Base-by-base conservation (phyloP, 495 filamentous ascomycete species). In the Antarctomyces pellizariae region DNA sequence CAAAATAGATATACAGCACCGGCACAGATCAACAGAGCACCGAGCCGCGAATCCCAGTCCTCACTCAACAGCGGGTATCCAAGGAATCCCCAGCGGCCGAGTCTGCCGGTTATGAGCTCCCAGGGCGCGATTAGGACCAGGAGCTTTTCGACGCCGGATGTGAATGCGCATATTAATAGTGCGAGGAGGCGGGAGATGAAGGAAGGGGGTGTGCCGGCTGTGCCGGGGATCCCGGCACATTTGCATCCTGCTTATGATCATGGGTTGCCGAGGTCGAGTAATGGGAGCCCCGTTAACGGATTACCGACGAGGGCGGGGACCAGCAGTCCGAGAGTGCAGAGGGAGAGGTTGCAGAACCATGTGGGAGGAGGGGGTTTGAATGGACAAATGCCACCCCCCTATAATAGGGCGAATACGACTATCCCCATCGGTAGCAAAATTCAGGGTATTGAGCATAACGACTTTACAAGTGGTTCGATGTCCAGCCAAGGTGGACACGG, bases 1-100 rank as follows among this genome's bases (percentile, higher is more conserved):
- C 57, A 50, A 32, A 74, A 73, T 44, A 70, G 78, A 19, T 83
- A 76, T 38, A 91, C 86, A 2, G 80, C 84, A 3, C 84, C 83
- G 12, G 79, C 76, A 6, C n/a, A n/a, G n/a, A 64, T 80, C 54
- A 71, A 71, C 19, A 67, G 83, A 19, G 72, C 62, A 10, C 60
- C 70, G 15, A 86, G 82, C 6, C 57, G 78, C 29, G 83, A 91
- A 36, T 78, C 75, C 1, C 52, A 62, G 13, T 70, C 57, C 10
- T 57, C 53, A 21, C 48, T 56, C 32, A 62, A 62, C 35, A n/a
- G n/a, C n/a, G 53, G 53, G n/a, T 72, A 64, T 36, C 54, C 62
- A 24, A 42, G 65, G 27, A 78, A 67, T 39, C 61, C 67, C 17
- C 67, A 79, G 36, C 62, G 82, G 16, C 82, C 83, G 12, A 90